phyloP scores from a whole-genome alignment of 805 yeast genomes.

The Saccharomycopsis sp. region DNA sequence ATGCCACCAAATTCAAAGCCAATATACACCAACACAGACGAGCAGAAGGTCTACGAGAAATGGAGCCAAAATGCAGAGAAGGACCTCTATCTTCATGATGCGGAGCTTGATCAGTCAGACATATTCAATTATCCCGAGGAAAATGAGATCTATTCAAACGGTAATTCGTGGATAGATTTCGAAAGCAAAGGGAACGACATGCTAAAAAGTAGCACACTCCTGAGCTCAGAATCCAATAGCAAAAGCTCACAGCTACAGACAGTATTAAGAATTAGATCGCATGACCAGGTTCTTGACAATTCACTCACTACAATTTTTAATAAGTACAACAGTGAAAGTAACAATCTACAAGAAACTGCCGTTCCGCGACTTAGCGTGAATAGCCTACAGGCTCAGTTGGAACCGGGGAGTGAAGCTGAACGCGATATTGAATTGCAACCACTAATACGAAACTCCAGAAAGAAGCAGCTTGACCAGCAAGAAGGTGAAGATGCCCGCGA shows the following conservation, averaged over 20 bases:
- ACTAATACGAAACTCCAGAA: neutral
- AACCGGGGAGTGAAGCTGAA: neutral
- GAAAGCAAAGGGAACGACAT: neutral
- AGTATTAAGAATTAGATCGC: neutral
- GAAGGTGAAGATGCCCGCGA: neutral
- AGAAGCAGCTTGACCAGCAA: neutral
- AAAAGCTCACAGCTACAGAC: no score
- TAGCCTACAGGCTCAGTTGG: neutral
- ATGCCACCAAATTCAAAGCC: constrained; percentile 4
- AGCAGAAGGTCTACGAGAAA: neutral
- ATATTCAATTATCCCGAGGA: constrained; percentile 16
- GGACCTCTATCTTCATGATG: constrained; percentile 14
- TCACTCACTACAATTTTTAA: constrained; percentile 6
- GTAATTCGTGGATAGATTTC: constrained; percentile 14
- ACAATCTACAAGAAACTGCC: no score
- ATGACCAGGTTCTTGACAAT: neutral
- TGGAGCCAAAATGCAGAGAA: constrained; percentile 9
- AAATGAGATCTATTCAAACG: neutral
- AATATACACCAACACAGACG: neutral
- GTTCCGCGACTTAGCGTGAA: no score
- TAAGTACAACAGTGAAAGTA: neutral
- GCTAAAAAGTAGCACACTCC: neutral
- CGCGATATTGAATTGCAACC: neutral
- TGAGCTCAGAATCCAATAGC: neutral
- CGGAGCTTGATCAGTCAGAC: constrained; percentile 7